Conservation (phyloP, 306 rosid genomes). For the Vigna nakashimae region DNA sequence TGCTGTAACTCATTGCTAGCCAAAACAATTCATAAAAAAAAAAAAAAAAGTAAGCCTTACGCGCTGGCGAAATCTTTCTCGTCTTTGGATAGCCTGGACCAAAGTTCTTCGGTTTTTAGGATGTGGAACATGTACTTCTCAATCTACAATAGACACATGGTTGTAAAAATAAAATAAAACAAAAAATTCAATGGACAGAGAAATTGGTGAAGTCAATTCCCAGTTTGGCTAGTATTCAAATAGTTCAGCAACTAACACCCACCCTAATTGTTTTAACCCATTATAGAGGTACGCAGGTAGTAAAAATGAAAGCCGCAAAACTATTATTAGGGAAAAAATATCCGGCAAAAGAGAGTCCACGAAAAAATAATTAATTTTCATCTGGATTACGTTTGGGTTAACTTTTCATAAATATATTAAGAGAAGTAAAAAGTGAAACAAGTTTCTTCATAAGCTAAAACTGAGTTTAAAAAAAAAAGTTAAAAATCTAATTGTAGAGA, state of each 20-base stretch:
- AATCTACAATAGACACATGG: constrained; percentile 62
- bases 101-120: constrained; percentile 64
- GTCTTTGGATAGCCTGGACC: constrained; percentile 69
- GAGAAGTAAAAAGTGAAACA: too few species aligned
- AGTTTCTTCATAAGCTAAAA: too few species aligned
- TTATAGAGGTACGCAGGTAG: background rate
- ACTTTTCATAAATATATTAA: too few species aligned
- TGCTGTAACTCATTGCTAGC: background rate
- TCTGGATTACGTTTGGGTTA: background rate
- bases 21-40: background rate
- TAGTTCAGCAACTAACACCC: background rate
- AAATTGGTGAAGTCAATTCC: constrained; percentile 12
- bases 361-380: background rate
- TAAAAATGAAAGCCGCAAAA: constrained; percentile 9
- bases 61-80: constrained; percentile 69
- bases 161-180: constrained; percentile 11
- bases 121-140: constrained; percentile 83
- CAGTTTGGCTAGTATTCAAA: constrained; percentile 26
- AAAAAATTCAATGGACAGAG: constrained; percentile 26
- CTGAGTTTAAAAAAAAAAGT: too few species aligned
- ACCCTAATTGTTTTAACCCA: background rate
- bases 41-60: constrained; percentile 44
- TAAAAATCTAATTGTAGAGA: too few species aligned
- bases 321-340: background rate
- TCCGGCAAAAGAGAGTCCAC: background rate